Evolutionary conservation across 129 eudicot species (phyloP).

Genomic region (Escallonia rubra): DNA sequence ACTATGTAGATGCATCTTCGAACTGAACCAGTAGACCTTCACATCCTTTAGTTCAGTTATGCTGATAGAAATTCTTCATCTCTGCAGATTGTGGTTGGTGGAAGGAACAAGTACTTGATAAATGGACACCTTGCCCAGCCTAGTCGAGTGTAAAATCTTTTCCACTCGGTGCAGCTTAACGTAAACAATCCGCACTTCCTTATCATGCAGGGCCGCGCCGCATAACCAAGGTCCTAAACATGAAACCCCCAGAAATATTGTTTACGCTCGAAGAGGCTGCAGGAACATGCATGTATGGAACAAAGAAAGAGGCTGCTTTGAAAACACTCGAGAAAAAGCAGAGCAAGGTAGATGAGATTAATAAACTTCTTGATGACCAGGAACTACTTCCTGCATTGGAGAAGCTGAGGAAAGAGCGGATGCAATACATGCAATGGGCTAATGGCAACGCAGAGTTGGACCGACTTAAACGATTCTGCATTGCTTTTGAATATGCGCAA

Average conservation of each 20-base stretch:
- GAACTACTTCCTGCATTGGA: conserved; percentile 95
- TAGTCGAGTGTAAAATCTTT: conserved; percentile 94
- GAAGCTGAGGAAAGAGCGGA: conserved; percentile 85
- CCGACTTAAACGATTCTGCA: conserved; percentile 83
- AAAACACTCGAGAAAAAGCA: conserved; percentile 97
- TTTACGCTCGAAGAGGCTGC: conserved; percentile 99
- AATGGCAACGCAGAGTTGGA: conserved; percentile 95
- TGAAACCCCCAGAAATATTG: conserved; percentile 99
- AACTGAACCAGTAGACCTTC: not conserved
- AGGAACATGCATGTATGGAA: conserved; percentile 98
- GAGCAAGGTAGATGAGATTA: conserved; percentile 90
- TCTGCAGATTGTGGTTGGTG: conserved; percentile 94
- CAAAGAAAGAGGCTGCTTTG: conserved; percentile 90
- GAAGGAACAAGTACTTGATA: conserved; percentile 94
- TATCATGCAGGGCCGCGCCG: conserved; percentile 99
- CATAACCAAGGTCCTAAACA: conserved; percentile 90
- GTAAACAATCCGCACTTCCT: conserved; percentile 99
- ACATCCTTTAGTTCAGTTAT: too few relatives aligned
- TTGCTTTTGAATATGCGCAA: conserved; percentile 86
- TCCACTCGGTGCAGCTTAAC: conserved; percentile 95
- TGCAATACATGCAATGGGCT: conserved; percentile 99
- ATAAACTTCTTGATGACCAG: conserved; percentile 91
- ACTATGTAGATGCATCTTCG: too few relatives aligned
- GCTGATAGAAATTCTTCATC: not conserved
- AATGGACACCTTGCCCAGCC: conserved; percentile 99